Base-by-base conservation (phyloP, 352 stramenopile species). In the Pythium brachiatum region DNA sequence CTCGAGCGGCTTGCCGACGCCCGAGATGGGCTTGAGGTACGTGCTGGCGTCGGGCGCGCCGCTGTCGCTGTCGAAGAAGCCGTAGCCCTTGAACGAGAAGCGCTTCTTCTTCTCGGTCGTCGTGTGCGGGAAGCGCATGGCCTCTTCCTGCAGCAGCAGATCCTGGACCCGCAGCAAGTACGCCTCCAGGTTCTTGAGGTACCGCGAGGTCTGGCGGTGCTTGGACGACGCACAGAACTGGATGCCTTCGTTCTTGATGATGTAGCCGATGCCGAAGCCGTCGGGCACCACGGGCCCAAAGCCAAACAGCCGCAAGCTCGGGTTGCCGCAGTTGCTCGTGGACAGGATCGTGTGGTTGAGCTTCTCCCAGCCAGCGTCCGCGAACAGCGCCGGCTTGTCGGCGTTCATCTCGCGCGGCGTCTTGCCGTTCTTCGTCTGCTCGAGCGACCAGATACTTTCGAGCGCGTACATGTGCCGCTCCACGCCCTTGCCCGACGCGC, bases 191-290 rank as follows among this genome's bases (percentile, higher is more conserved):
- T 92, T 92, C 51, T 91, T 84, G 29, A 93, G 73, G 67, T 89
- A 95, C n/a, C 86, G 82, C 55, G 82, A 74, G 3, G 86, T 95
- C 59, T 93, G 86, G 25, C 86, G 81, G 64, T 95, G 86, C 57
- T 89, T 88, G 31, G 81, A 93, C 23, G 79, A 86, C 18, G 83
- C 86, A 57, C 86, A 95, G 67, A 95, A 88, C 69, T 97, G 86
- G 52, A 98, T 85, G 61, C 89, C 85, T 64, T 95, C 76, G 63
- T 98, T 94, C 69, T 98, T 98, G 74, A 98, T 99, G 60, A 99
- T 98, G 79, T 99, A 99, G 50, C 96, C 96, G 53, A 99, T 97
- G 53, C 95, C 95, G 75, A 98, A 98, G 32, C 96, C 96, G 66
- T 98, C 92, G 13, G 86, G 73, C 48, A 97, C 92, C 21, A 98